Base-by-base conservation (phyloP, 1,284 basidiomycete genomes). In the Lentinus polychrous region DNA sequence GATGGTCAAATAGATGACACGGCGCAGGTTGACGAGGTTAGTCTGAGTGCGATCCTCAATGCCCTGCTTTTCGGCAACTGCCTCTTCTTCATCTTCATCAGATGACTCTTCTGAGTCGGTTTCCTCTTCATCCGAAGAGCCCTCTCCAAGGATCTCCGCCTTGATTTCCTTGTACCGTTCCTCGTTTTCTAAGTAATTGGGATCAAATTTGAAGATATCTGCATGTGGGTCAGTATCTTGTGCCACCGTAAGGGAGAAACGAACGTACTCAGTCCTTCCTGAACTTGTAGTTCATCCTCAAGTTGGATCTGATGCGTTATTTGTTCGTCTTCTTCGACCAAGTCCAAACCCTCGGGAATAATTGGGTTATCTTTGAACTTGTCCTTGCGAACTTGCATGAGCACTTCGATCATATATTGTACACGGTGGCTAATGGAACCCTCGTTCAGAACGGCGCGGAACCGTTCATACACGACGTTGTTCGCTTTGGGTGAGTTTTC, bases 391-490 rank as follows among this genome's bases (percentile, higher is more conserved):
- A 97, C 91, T 67, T 96, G 94, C 88, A 97, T 96, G 46, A 96
- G 75, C 3, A 99, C 95, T 69, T 99, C 96, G 60, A 99, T 94
- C 96, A 98, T 98, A 71, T 97, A 99, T 64, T 99, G 95, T 22
- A 97, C 93, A 56, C 96, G 83, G 62, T 98, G 94, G 62, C 89
- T 92, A 66, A 99, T 95, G 36, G 79, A 72, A 40, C 92, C 94
- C 66, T 99, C 96, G 68, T 99, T 96, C 38, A 99, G 73, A 5
- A 98, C 93, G 0, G 92, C 91, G 43, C 95, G 85, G 79, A 99
- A 98, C 34, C 94, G 87, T 65, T 98, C 96, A 63, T 86, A 98
- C 37, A 97, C 86, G 44, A 84, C 86, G 35, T 91, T 88, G 62
- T 92, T 97, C 52, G 92, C 94, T 66, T 94, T 94, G 17, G 95